Evolutionary conservation across 2,329 filamentous ascomycete genomes (phyloP).

Genomic region (Emergomyces pasteurianus): DNA sequence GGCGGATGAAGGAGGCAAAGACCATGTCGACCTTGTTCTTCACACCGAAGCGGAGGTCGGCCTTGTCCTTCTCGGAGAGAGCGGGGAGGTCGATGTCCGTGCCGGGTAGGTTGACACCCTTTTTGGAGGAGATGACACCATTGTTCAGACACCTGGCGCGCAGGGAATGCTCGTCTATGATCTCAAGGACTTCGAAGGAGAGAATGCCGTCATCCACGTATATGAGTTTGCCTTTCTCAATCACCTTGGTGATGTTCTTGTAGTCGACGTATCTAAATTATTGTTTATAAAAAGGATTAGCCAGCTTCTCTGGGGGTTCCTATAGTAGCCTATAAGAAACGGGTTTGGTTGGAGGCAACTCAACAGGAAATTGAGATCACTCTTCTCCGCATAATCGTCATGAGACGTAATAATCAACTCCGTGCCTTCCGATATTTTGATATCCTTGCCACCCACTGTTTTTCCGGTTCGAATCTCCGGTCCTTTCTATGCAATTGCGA

Average conservation of each 20-base stretch:
- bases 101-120: constrained; percentile 98
- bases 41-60: constrained; percentile 85
- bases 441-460: constrained; percentile 57
- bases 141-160: constrained; percentile 87
- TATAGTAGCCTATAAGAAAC: background rate
- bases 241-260: constrained; percentile 99
- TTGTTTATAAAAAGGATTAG: background rate
- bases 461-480: constrained; percentile 80
- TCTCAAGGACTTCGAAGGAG: constrained; percentile 82
- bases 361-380: constrained; percentile 86
- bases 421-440: constrained; percentile 70
- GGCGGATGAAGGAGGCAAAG: constrained; percentile 96
- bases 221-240: constrained; percentile 78
- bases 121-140: constrained; percentile 95
- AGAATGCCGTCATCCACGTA: constrained; percentile 98
- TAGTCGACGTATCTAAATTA: constrained; percentile 82
- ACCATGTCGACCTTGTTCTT: constrained; percentile 99
- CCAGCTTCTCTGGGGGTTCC: background rate
- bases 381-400: constrained; percentile 73
- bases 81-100: constrained; percentile 97
- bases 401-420: constrained; percentile 96
- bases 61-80: constrained; percentile 95
- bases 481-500: constrained; percentile 44
- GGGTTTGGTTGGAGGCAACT: constrained; percentile 34
- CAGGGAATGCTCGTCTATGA: constrained; percentile 81